phyloP scores from a whole-genome alignment of 192 early-diverging fungal species.

The Lobulomyces angularis region DNA sequence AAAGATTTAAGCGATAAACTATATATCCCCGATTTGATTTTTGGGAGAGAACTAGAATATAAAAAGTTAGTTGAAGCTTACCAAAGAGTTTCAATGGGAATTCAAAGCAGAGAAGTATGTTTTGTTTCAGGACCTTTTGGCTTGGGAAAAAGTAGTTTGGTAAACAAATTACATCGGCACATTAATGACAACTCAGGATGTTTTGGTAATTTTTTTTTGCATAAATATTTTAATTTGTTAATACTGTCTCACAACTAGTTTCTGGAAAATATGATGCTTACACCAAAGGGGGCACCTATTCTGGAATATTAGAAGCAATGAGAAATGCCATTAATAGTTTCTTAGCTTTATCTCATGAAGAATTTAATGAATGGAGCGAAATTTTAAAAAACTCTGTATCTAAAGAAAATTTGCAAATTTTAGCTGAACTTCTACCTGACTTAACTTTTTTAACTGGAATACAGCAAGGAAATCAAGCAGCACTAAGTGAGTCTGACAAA shows the following conservation, averaged over 20 bases:
- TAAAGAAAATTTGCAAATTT: constrained; percentile 7
- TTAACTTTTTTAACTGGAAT: constrained; percentile 10
- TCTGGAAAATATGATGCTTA: constrained; percentile 7
- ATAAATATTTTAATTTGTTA: background rate
- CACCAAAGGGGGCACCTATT: too few species aligned
- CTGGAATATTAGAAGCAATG: too few species aligned
- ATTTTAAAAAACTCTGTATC: constrained; percentile 3
- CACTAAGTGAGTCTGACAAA: too few species aligned
- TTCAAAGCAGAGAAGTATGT: constrained; percentile 10
- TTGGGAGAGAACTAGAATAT: too few species aligned
- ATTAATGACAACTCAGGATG: constrained; percentile 8
- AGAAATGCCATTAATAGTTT: too few species aligned
- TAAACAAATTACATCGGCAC: constrained; percentile 9
- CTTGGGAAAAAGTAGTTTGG: constrained; percentile 14
- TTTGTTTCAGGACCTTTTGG: constrained; percentile 11
- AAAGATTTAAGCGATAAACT: too few species aligned
- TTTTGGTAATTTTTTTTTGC: constrained; percentile 12
- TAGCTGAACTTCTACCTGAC: constrained; percentile 13
- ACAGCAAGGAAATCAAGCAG: background rate
- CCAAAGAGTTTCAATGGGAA: constrained; percentile 7
- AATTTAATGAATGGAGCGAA: too few species aligned
- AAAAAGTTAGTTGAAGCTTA: too few species aligned
- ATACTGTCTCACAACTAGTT: constrained; percentile 4
- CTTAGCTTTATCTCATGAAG: too few species aligned
- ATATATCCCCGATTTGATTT: too few species aligned